Base-by-base conservation (phyloP, 805 yeast species). In the Saturnispora besseyi region DNA sequence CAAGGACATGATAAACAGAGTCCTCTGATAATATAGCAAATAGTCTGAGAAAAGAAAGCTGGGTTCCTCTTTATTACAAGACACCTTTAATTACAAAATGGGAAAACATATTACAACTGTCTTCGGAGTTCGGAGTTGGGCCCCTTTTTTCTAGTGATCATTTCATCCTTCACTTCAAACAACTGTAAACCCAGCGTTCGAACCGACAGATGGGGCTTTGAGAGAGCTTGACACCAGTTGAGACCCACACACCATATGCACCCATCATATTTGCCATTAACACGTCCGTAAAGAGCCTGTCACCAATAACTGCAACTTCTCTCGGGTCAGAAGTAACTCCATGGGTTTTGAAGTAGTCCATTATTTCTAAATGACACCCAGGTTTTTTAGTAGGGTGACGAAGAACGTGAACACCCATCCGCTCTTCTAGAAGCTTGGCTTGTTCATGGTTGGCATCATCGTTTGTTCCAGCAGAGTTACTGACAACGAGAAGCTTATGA, bases 201-300 rank as follows among this genome's bases (percentile, higher is more conserved):
- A 78, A 46, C 11, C 68, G 67, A 29, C 83, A 81, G 40, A 81
- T 73, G 12, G 73, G 41, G 49, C 76, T 74, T 26, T 72, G 64
- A 2, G 84, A 75, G 41, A 69, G 64, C 50, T 68, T 69, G 4
- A 89, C 95, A 4, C 98, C 98, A 24, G 81, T 81, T 46, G 76
- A 70, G 1, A 93, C 61, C 96, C 98, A 93, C 3, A 88, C 73
- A 0, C 91, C 86, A 65, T 79, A 78, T 0, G 93, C 72, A 0
- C 95, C 96, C 95, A 91, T 88, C 73, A 82, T 72, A 59, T 93
- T 91, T 18, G 97, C 96, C 96, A 93, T 86, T 47, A 90, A 67
- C 49, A 93, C 77, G 64, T 93, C 99, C 0, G 99, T 93, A 66
- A 89, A 81, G 26, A 93, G 72, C 36, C 99, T 69, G 59, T 93